Conservation (phyloP, 2,329 filamentous ascomycete species). For the Helotiales sp. region DNA sequence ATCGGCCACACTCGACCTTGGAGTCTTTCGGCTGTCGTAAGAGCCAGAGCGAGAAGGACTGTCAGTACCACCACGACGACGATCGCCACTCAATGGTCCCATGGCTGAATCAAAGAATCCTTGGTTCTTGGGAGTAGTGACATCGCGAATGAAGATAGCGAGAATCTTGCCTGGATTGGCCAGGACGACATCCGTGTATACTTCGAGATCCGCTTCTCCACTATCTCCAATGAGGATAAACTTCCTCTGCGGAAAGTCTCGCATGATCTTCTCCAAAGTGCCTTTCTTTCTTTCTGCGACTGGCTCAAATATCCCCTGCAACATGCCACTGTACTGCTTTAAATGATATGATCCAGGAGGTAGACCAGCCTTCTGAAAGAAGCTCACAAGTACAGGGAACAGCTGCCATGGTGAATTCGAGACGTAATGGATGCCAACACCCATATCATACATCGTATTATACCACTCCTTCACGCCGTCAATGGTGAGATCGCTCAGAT, state of each 20-base stretch:
- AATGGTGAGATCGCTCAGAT: constrained; percentile 77
- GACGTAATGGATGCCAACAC: constrained; percentile 91
- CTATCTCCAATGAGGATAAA: constrained; percentile 95
- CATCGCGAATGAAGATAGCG: constrained; percentile 92
- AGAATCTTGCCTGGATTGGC: constrained; percentile 77
- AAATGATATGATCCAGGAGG: constrained; percentile 90
- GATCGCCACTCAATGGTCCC: constrained; percentile 32
- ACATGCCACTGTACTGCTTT: constrained; percentile 95
- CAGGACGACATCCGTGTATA: constrained; percentile 90
- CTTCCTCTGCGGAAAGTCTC: constrained; percentile 84
- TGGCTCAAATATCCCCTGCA: constrained; percentile 97
- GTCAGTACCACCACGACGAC: constrained; percentile 15
- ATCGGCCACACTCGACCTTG: constrained; percentile 14
- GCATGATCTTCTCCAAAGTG: constrained; percentile 79
- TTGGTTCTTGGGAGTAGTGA: constrained; percentile 74
- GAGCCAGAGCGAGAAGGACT: constrained; percentile 17
- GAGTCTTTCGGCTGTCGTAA: constrained; percentile 21
- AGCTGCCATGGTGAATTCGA: constrained; percentile 99
- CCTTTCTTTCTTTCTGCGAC: constrained; percentile 93
- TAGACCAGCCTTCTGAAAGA: constrained; percentile 76
- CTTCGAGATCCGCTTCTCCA: constrained; percentile 93
- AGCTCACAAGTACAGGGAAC: constrained; percentile 84
- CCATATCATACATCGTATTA: constrained; percentile 69
- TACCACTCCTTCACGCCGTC: constrained; percentile 94
- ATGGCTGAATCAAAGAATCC: constrained; percentile 70